Conservation (phyloP, 495 filamentous ascomycete genomes). For the Monascus purpureus region DNA sequence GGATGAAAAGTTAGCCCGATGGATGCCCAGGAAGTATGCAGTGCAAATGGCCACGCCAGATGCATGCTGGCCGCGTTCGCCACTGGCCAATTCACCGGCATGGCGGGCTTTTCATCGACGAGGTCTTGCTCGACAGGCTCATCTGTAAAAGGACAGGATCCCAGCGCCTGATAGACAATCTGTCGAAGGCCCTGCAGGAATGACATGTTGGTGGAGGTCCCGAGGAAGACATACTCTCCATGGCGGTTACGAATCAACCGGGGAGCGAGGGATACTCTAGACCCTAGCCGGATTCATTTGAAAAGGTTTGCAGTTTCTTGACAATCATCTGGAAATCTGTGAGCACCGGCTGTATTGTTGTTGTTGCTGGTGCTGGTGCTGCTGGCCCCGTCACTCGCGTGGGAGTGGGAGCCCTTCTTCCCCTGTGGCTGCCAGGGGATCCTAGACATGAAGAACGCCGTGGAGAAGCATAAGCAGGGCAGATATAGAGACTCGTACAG, state of each 20-base stretch:
- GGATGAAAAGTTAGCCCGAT: constrained; percentile 11
- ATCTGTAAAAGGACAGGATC: constrained; percentile 4
- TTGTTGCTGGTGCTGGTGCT: too few species aligned
- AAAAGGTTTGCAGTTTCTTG: too few species aligned
- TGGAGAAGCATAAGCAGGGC: too few species aligned
- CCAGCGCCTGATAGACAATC: constrained; percentile 1
- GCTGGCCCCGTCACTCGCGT: too few species aligned
- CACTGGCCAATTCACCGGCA: neutral
- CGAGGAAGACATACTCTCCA: constrained; percentile 5
- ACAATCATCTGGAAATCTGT: too few species aligned
- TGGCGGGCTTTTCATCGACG: constrained; percentile 3
- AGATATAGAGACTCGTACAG: too few species aligned
- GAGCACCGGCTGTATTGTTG: too few species aligned
- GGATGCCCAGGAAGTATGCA: constrained; percentile 31
- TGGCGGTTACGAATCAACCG: constrained; percentile 1
- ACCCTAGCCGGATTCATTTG: too few species aligned
- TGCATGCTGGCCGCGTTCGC: constrained; percentile 29
- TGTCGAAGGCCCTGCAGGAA: constrained; percentile 5
- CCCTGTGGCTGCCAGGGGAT: too few species aligned
- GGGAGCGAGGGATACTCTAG: too few species aligned
- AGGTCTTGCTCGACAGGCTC: constrained; percentile 4
- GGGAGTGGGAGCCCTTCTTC: too few species aligned
- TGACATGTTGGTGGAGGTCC: constrained; percentile 3
- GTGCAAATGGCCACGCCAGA: constrained; percentile 27
- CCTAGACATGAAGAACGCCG: too few species aligned